Base-by-base conservation (phyloP, 768 basidiomycete genomes). In the Kwoniella sp. region DNA sequence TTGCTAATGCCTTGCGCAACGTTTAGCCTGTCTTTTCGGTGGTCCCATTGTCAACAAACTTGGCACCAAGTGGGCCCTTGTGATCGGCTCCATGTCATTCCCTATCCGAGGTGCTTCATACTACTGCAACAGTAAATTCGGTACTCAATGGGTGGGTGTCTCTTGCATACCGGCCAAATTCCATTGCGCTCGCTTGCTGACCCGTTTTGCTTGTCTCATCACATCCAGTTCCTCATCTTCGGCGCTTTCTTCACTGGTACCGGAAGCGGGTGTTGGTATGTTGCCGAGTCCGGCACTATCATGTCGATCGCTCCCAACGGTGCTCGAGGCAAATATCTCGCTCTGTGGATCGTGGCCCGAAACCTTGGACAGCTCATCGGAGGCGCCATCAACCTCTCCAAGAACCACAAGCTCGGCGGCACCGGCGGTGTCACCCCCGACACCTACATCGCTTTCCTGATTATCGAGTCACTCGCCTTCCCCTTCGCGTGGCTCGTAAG, bases 31-130 rank as follows among this genome's bases (percentile, higher is more conserved):
- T 54, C 30, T 74, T 4, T 68, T 72, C 55, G 73, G 73, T 45
- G 73, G 73, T 48, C 73, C 73, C 22, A 25, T 74, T 41, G 63
- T 74, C 63, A 74, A 74, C 68, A 67, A 70, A 53, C 25, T 74
- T 55, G 73, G 73, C 34, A 74, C 68, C 30, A 70, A 70, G 51
- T 72, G 67, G 66, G 61, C 73, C 20, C 68, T 66, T 47, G 51
- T 70, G 37, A 63, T 74, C 52, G 63, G 63, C 17, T 68, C 66
- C 28, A 53, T 59, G 38, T 51, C 61, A 5, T 66, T 70, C 59
- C 59, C 60, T 28, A 61, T 61, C 38, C 51, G 60, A 61, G 60
- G 60, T 54, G 60, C 60, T 38, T 61, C 60, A 20, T 61, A 61
- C 25, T 61, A 61, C 52, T 61, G 60, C 38, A 61, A 61, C 38